These are phyloP conservation scores for Papiliotrema laurentii DNA, from an alignment of 1,284 basidiomycete species.

Conservation along the genomic window DNA sequence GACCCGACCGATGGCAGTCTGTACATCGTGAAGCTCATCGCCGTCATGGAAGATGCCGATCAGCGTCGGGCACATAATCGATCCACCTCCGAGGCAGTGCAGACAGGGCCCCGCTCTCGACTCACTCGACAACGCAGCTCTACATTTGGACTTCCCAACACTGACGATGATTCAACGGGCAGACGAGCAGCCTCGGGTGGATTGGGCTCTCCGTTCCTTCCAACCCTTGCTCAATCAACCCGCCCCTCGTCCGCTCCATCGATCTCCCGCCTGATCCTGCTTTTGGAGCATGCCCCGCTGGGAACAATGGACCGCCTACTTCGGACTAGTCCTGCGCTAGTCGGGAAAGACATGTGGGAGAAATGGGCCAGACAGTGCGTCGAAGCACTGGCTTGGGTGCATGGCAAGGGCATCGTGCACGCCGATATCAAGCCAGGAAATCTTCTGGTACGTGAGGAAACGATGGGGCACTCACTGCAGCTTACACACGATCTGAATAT, in stretches of 20 bases:
- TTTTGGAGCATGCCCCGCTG: conserved; percentile 46
- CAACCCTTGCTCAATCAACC: conserved; percentile 15
- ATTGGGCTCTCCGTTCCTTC: conserved; percentile 22
- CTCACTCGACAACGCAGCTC: conserved; percentile 8
- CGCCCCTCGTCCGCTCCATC: conserved; percentile 12
- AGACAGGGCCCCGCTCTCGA: conserved; percentile 4
- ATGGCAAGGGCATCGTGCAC: conserved; percentile 49
- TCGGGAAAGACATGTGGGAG: conserved; percentile 40
- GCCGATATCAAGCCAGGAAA: conserved; percentile 51
- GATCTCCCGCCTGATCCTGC: conserved; percentile 37
- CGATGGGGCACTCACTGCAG: conserved; percentile 11
- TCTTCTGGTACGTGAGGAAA: conserved; percentile 30
- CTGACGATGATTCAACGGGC: too few relatives aligned
- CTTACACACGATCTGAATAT: conserved; percentile 44
- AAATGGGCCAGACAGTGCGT: conserved; percentile 47
- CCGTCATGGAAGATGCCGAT: conserved; percentile 39
- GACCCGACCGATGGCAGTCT: conserved; percentile 14
- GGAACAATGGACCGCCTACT: conserved; percentile 47
- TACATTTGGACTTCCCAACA: conserved; percentile 2
- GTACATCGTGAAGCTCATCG: conserved; percentile 37
- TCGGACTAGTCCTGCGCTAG: conserved; percentile 38
- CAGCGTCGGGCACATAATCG: conserved; percentile 14
- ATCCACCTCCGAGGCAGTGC: conserved; percentile 21
- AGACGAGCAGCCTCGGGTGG: too few relatives aligned
- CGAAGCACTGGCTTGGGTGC: conserved; percentile 48